Evolutionary conservation across 768 basidiomycete species (phyloP).

Genomic region (Agaricus sinodeliciosus): DNA sequence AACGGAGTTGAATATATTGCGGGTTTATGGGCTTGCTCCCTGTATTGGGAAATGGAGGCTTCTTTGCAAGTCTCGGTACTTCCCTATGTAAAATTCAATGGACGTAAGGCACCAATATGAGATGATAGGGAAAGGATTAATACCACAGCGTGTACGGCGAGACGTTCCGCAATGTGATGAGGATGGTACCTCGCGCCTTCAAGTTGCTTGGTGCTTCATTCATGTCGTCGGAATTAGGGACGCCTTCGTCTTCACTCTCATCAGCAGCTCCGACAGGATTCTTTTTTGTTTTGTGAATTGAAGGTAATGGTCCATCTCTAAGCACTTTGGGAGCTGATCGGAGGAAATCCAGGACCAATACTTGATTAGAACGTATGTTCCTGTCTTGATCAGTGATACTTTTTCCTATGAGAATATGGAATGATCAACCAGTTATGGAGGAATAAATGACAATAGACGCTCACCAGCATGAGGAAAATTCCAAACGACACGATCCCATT

Average conservation of each 20-base stretch:
- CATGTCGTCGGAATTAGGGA: constrained; percentile 13
- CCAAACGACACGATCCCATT: constrained; percentile 81
- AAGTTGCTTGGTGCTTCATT: constrained; percentile 5
- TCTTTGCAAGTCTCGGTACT: constrained; percentile 67
- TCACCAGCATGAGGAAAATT: constrained; percentile 96
- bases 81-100: constrained; percentile 42
- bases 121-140: constrained; percentile 13
- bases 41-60: constrained; percentile 49
- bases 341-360: constrained; percentile 76
- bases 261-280: constrained; percentile 44
- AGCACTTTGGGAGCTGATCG: constrained; percentile 64
- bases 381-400: constrained; percentile 92
- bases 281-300: constrained; percentile 30
- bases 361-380: constrained; percentile 87
- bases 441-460: constrained; percentile 18
- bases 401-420: constrained; percentile 43
- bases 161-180: constrained; percentile 84
- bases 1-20: constrained; percentile 62
- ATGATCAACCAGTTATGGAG: background rate
- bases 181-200: constrained; percentile 57
- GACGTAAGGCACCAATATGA: constrained; percentile 4
- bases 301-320: constrained; percentile 47
- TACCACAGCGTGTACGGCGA: constrained; percentile 86
- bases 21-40: constrained; percentile 51
- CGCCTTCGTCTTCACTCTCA: constrained; percentile 21